Percentiles rank a stretch among this genome's conserved stretches.
These are phyloP conservation scores for Neoscytalidium dimidiatum DNA, from an alignment of 2,329 filamentous ascomycete species.

Conservation along the genomic window DNA sequence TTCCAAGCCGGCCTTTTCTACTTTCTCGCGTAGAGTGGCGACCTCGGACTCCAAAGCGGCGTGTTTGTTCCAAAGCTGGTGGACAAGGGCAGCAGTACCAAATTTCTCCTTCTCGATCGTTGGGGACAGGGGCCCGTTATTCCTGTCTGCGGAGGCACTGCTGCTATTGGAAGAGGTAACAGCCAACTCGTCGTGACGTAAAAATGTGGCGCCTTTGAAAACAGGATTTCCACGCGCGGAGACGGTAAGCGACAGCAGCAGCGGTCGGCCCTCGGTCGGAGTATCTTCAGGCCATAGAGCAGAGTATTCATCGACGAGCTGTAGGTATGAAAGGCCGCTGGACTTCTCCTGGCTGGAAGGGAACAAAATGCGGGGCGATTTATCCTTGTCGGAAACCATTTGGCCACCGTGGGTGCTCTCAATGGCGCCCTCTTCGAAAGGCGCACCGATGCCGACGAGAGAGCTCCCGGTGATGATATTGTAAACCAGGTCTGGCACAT, in stretches of 20 bases:
- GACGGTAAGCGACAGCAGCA: slow-evolving; percentile 6
- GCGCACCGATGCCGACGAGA: slow-evolving; percentile 6
- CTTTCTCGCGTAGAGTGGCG: not conserved
- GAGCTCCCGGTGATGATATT: slow-evolving; percentile 5
- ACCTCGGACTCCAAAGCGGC: slow-evolving; percentile 5
- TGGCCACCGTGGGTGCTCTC: not conserved
- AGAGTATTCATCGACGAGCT: slow-evolving; percentile 7
- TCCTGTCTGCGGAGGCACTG: not conserved
- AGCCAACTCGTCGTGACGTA: slow-evolving; percentile 4
- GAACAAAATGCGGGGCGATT: not conserved
- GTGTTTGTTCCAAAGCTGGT: slow-evolving; percentile 14
- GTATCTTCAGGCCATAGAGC: slow-evolving; percentile 12
- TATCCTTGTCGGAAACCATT: not conserved
- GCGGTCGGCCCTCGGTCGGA: not conserved
- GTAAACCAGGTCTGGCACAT: slow-evolving; percentile 7
- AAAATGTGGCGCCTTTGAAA: slow-evolving; percentile 3
- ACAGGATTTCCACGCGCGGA: not conserved
- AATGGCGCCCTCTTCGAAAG: slow-evolving; percentile 14
- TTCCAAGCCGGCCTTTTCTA: not conserved
- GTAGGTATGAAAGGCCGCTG: slow-evolving; percentile 9
- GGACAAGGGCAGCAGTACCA: not conserved
- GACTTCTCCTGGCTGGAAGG: not conserved
- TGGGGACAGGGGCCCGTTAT: not conserved
- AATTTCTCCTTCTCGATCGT: slow-evolving; percentile 5
- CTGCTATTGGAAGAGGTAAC: not conserved